Evolutionary conservation across 2,329 filamentous ascomycete species (phyloP).

Genomic region (Dendrostoma leiphaemia): DNA sequence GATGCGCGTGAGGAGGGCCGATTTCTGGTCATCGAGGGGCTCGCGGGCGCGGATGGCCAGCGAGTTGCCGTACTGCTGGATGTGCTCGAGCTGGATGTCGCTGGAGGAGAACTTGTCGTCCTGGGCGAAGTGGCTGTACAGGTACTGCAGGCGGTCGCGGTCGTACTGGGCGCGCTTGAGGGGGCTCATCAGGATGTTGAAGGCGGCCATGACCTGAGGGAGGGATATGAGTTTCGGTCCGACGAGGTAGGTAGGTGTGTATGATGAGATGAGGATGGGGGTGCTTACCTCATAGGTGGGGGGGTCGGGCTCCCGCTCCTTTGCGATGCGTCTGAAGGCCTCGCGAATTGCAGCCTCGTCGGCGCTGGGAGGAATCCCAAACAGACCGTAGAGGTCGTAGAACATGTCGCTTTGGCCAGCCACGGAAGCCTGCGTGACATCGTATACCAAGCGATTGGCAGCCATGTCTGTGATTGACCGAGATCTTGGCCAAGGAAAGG

Average conservation of each 20-base stretch:
- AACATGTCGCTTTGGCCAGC: slow-evolving; percentile 6
- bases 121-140: slow-evolving; percentile 6
- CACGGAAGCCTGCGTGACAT: slow-evolving; percentile 5
- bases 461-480: not conserved
- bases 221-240: no score
- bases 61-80: slow-evolving; percentile 9
- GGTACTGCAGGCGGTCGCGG: slow-evolving; percentile 16
- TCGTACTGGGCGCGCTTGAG: slow-evolving; percentile 17
- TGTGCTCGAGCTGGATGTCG: slow-evolving; percentile 10
- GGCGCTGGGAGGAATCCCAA: slow-evolving; percentile 8
- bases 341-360: slow-evolving; percentile 9
- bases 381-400: slow-evolving; percentile 16
- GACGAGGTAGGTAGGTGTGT: not conserved
- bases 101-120: slow-evolving; percentile 8
- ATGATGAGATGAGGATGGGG: not conserved
- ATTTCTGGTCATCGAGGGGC: slow-evolving; percentile 11
- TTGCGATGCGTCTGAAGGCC: slow-evolving; percentile 4
- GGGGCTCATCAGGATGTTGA: slow-evolving; percentile 6
- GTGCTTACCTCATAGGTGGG: slow-evolving; percentile 4
- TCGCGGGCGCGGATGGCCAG: slow-evolving; percentile 10
- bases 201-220: slow-evolving; percentile 11
- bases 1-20: not conserved
- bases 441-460: not conserved
- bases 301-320: not conserved
- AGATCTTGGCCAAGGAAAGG: no score